Evolutionary conservation across 192 early-diverging fungal species (phyloP).

Genomic region (Linnemannia elongata): DNA sequence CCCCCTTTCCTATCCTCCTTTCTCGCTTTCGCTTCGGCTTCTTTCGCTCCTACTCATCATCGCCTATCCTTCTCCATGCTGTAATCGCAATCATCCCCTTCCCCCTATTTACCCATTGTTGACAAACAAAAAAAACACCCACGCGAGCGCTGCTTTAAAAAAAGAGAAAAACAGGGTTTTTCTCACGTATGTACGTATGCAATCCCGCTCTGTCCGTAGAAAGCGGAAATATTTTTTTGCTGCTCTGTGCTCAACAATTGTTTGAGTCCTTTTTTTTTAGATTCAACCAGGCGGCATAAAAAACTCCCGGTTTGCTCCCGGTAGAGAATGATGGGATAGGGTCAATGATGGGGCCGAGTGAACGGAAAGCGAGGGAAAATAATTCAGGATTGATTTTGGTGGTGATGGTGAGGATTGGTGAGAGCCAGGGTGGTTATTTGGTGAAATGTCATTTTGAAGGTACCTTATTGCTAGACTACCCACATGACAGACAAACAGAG

Average conservation of each 20-base stretch:
- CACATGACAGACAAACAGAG: background rate
- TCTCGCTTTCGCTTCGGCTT: background rate
- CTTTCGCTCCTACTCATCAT: background rate
- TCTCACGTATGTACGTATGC: background rate
- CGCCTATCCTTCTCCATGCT: background rate
- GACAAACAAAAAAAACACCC: background rate
- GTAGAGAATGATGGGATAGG: background rate
- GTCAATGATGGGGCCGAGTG: background rate
- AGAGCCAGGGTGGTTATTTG: conserved; percentile 6
- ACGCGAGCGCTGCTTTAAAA: background rate
- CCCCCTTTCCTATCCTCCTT: background rate
- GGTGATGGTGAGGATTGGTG: background rate
- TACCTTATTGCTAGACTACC: background rate
- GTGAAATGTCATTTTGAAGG: background rate
- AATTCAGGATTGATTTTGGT: background rate
- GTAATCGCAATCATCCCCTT: background rate
- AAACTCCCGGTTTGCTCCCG: background rate
- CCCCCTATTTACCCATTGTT: background rate
- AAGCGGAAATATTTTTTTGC: background rate
- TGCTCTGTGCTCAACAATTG: background rate
- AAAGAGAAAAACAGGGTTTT: background rate
- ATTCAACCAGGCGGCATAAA: background rate
- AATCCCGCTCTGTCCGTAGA: background rate
- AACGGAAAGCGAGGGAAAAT: background rate
- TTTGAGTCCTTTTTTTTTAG: background rate